phyloP scores from a whole-genome alignment of 768 basidiomycete genomes.

The Pleurotus eryngii region DNA sequence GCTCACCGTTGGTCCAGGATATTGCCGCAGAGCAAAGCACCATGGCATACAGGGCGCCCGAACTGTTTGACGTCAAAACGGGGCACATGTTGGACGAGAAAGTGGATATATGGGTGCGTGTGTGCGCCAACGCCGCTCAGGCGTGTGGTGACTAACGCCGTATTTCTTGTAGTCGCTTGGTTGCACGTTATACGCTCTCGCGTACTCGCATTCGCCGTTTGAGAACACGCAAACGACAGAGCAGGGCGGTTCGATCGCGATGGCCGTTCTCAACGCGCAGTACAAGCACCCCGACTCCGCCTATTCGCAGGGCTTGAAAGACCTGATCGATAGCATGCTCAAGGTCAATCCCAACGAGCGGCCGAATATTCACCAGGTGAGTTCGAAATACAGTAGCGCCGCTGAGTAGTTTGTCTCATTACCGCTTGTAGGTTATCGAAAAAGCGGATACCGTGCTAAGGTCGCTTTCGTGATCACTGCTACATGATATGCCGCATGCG shows the following conservation, averaged over 20 bases:
- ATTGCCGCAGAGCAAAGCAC: conserved; percentile 97
- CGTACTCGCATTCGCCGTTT: conserved; percentile 95
- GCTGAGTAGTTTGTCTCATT: conserved; percentile 3
- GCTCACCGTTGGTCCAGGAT: conserved; percentile 47
- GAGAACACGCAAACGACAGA: conserved; percentile 90
- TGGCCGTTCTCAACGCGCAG: conserved; percentile 93
- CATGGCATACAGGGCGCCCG: conserved; percentile 98
- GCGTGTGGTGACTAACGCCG: not conserved
- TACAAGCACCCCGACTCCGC: conserved; percentile 85
- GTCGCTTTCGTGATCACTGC: conserved; percentile 42
- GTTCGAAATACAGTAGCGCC: conserved; percentile 10
- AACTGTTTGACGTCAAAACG: conserved; percentile 96
- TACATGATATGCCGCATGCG: not conserved
- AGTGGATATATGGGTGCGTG: conserved; percentile 90
- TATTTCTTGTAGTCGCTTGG: conserved; percentile 72
- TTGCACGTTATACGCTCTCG: conserved; percentile 91
- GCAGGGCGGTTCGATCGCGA: conserved; percentile 94
- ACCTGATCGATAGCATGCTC: conserved; percentile 82
- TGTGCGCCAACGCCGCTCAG: not conserved
- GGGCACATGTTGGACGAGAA: conserved; percentile 85
- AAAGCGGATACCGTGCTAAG: conserved; percentile 63
- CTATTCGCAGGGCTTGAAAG: conserved; percentile 82
- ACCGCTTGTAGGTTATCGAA: conserved; percentile 51
- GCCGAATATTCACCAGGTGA: conserved; percentile 83
- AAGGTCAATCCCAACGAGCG: conserved; percentile 78